Evolutionary conservation across 768 basidiomycete genomes (phyloP).

Genomic region (Psilocybe cyanescens): DNA sequence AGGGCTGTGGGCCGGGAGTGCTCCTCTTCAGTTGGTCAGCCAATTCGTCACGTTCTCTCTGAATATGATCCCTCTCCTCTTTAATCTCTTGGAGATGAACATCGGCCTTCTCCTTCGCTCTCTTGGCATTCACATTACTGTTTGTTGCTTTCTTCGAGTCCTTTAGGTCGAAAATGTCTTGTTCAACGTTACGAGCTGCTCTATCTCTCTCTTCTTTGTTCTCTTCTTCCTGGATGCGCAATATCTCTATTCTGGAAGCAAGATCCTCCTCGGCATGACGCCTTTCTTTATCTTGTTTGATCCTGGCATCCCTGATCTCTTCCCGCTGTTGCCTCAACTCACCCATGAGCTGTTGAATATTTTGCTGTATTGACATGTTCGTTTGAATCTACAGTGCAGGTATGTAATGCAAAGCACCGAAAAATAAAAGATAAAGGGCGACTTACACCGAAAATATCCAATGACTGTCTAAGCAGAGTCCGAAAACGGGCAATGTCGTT

Average conservation of each 20-base stretch:
- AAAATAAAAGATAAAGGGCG: neutral
- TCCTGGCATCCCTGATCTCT: neutral
- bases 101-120: neutral
- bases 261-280: constrained; percentile 1
- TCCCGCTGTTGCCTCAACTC: neutral
- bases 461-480: constrained; percentile 7
- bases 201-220: neutral
- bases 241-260: neutral
- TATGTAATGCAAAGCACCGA: neutral
- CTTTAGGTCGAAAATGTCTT: too few relatives aligned
- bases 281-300: neutral
- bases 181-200: neutral
- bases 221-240: constrained; percentile 8
- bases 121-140: neutral
- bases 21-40: neutral
- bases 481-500: constrained; percentile 9
- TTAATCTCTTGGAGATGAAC: neutral
- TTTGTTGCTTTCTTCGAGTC: neutral
- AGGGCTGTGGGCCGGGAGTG: neutral
- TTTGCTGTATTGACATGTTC: constrained; percentile 8
- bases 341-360: neutral
- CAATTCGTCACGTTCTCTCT: neutral
- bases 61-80: neutral
- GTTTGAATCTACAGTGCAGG: constrained; percentile 3
- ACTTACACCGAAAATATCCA: constrained; percentile 13